Base-by-base conservation (phyloP, 176 grass and related monocot species). In the Rhipidocladum racemiflorum region DNA sequence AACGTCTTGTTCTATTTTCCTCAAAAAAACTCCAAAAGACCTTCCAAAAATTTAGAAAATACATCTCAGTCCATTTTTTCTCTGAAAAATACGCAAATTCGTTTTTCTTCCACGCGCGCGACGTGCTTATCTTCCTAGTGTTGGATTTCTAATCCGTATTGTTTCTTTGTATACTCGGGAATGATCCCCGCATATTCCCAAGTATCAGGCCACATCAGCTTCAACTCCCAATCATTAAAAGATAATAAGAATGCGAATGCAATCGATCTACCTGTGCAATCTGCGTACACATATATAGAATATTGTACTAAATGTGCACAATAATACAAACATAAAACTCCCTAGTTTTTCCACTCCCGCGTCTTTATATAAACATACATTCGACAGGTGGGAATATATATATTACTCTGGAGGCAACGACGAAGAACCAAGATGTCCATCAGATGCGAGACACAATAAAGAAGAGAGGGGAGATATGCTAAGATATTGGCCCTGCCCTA, bases 371-470 rank as follows among this genome's bases (percentile, higher is more conserved):
- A 39, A 54, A 34, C 42, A 51, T 8, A 25, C 30, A 62, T 10
- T 81, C 61, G 50, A 81, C 48, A 75, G 49, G 85, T 68, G 77
- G 38, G 39, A 35, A 74, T 34, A 69, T 30, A 76, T n/a, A n/a
- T n/a, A n/a, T n/a, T n/a, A 68, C 44, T 74, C 9, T 17, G 60
- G 70, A 42, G 35, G 21, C 70, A 35, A 11, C 0, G 2, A 11
- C 0, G 2, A 57, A 40, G 36, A 28, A 28, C 0, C 9, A 59
- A 59, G n/a, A 59, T 12, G 55, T 59, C n/a, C n/a, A 59, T n/a
- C 24, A 24, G 55, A 24, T 59, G 25, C 55, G 3, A 1, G 55
- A 11, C 55, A 54, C 18, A 12, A 9, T 24, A 24, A 5, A 25
- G 23, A 59, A 24, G 10, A 0, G 0, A n/a, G 54, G 4, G 1